These are phyloP conservation scores for Cercophora scortea DNA, from an alignment of 495 filamentous ascomycete genomes.

Conservation along the genomic window DNA sequence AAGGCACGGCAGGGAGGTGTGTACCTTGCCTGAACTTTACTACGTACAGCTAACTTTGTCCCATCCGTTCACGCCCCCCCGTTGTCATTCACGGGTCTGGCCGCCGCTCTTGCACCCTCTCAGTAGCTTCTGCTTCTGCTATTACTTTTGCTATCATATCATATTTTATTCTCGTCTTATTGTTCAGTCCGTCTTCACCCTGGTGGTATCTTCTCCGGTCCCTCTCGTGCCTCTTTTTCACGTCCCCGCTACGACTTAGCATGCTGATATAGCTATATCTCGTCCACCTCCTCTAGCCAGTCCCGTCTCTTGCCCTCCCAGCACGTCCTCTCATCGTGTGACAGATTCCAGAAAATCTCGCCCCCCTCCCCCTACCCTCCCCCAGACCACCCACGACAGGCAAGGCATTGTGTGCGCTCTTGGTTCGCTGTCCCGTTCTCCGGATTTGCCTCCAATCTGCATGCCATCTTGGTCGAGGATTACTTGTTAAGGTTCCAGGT, in stretches of 20 bases:
- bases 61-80: background rate
- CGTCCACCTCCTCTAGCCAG: constrained; percentile 8
- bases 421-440: constrained; percentile 13
- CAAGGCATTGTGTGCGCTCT: constrained; percentile 16
- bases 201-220: constrained; percentile 6
- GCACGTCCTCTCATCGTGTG: constrained; percentile 17
- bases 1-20: too few species aligned
- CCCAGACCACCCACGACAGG: constrained; percentile 1
- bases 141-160: background rate
- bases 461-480: background rate
- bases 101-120: background rate
- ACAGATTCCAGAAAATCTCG: constrained; percentile 19
- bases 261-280: constrained; percentile 19
- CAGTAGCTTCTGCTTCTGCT: background rate
- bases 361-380: background rate
- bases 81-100: background rate
- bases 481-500: too few species aligned
- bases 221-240: background rate
- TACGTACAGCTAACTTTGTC: too few species aligned
- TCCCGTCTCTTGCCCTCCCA: constrained; percentile 12
- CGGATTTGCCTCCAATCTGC: constrained; percentile 14
- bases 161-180: constrained; percentile 4
- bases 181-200: background rate
- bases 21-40: too few species aligned
- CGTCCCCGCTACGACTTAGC: constrained; percentile 11